Evolutionary conservation across 352 stramenopile genomes (phyloP), one percentile per base, ranked within the genome.

Genomic region (Plasmopara viticola): DNA sequence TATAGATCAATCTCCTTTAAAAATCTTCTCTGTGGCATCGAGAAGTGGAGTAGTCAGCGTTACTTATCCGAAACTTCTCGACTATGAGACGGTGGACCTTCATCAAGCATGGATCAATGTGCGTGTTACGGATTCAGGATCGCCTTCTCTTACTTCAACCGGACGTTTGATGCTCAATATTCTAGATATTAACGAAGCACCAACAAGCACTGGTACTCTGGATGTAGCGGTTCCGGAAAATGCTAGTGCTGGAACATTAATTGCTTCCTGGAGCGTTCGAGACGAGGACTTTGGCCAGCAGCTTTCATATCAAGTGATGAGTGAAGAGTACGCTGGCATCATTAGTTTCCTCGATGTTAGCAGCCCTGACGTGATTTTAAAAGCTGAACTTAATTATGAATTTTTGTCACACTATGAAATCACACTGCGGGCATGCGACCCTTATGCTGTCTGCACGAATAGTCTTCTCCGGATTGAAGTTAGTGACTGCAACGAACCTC

Each of bases 21-120:
- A 63, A 15, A n/a, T 79, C 15, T 78, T 83, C 39, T 49, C 42
- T 9, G 7, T 68, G 3, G 55, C 57, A 10, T 12, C 18, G 7
- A 12, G 9, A n/a, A 60, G n/a, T 20, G 60, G 55, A 14, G n/a
- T 40, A 20, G 14, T 68, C 4, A 47, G 7, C 12, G 55, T 48
- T 42, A 9, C 37, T 0, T 18, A 58, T 25, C 13, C 50, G 15
- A 34, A 42, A 8, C 29, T 31, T 9, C 54, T 83, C 4, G 54
- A 86, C 43, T 86, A 68, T 48, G 74, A 86, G 42, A 40, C 25
- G 4, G 51, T 83, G 14, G 18, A 54, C 1, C 47, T 63, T 9
- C 64, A 86, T 30, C 46, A 54, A 49, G 66, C 54, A 18, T 86
- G 69, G 69, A 20, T 83, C 14, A 86, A 78, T 44, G 45, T 81